phyloP scores from a whole-genome alignment of 768 basidiomycete species.

The Lentinula sp. region DNA sequence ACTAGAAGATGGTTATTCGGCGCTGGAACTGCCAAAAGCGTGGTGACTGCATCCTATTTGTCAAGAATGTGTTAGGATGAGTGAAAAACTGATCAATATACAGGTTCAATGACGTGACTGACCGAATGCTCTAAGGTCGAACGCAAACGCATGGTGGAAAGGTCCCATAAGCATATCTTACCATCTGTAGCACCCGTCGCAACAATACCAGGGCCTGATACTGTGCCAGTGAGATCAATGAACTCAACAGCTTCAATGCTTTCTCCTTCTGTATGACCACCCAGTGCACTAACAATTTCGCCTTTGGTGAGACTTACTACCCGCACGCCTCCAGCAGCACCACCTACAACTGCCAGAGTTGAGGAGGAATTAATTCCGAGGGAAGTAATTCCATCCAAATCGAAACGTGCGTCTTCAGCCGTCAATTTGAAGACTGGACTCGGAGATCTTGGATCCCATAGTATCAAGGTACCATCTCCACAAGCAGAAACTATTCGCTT shows the following conservation, averaged over 20 bases:
- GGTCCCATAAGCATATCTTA: slow-evolving; percentile 92
- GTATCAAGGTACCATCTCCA: slow-evolving; percentile 72
- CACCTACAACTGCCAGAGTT: slow-evolving; percentile 88
- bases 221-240: slow-evolving; percentile 63
- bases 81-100: not conserved
- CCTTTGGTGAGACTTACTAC: slow-evolving; percentile 86
- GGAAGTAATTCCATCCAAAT: slow-evolving; percentile 79
- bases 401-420: slow-evolving; percentile 64
- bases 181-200: slow-evolving; percentile 92
- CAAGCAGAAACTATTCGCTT: slow-evolving; percentile 88
- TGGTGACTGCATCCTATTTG: slow-evolving; percentile 80
- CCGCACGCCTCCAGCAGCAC: slow-evolving; percentile 77
- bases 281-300: slow-evolving; percentile 69
- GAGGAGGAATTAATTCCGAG: slow-evolving; percentile 81
- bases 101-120: slow-evolving; percentile 17
- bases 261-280: slow-evolving; percentile 81
- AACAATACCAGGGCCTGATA: slow-evolving; percentile 53
- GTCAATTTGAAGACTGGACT: slow-evolving; percentile 79
- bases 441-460: slow-evolving; percentile 86
- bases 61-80: not conserved
- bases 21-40: slow-evolving; percentile 64
- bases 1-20: slow-evolving; percentile 76
- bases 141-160: slow-evolving; percentile 78
- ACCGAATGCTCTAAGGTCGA: slow-evolving; percentile 82
- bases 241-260: slow-evolving; percentile 86